Percentiles rank a stretch among this genome's conserved stretches.
Evolutionary conservation across 2,329 filamentous ascomycete genomes (phyloP).

Genomic region (Colletotrichum sp.): DNA sequence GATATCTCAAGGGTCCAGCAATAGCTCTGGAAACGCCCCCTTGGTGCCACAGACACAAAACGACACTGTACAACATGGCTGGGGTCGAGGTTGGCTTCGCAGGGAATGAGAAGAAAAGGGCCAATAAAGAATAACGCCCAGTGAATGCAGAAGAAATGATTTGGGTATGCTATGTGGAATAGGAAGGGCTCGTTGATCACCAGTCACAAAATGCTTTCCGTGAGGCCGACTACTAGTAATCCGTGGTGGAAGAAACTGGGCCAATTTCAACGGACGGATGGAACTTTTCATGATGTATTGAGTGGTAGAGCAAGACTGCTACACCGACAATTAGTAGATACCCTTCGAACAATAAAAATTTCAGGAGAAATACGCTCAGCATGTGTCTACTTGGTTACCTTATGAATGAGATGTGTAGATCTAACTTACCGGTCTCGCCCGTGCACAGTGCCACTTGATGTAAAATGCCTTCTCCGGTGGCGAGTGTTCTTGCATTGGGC

Average conservation of each 20-base stretch:
- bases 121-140: neutral
- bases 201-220: neutral
- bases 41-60: neutral
- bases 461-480: neutral
- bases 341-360: neutral
- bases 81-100: neutral
- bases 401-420: neutral
- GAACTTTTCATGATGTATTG: neutral
- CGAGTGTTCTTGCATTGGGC: neutral
- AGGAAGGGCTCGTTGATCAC: no score
- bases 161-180: no score
- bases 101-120: neutral
- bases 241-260: neutral
- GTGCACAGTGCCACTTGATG: neutral
- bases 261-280: neutral
- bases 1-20: neutral
- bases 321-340: neutral
- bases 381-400: fast-evolving
- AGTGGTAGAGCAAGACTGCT: neutral
- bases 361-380: fast-evolving
- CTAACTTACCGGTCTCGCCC: fast-evolving
- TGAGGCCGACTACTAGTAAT: neutral
- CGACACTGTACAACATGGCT: neutral
- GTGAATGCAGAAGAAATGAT: neutral
- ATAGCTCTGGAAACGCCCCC: neutral